Conservation (phyloP, 148 eudicot species). For the Spergularia bocconei region DNA sequence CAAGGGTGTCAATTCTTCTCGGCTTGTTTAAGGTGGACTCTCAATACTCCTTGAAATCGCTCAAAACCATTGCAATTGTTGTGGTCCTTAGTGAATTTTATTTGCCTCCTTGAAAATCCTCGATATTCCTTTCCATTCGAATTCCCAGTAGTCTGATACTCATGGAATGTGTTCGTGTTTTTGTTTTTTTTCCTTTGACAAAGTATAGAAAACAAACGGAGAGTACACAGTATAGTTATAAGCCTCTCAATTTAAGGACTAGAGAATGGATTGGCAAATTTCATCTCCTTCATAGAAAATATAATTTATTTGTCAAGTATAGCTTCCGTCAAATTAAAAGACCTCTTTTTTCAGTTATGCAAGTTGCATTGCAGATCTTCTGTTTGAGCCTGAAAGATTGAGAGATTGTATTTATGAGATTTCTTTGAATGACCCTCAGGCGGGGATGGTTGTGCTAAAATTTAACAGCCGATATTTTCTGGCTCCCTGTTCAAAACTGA, state of each 20-base stretch:
- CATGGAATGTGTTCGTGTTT: neutral
- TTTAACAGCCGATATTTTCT: neutral
- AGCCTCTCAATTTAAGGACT: no score
- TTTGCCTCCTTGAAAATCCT: no score
- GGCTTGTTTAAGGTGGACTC: conserved; percentile 72
- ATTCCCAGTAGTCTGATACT: neutral
- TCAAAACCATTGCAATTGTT: neutral
- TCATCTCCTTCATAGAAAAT: no score
- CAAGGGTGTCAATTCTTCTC: conserved; percentile 89
- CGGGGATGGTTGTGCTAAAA: neutral
- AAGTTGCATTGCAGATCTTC: neutral
- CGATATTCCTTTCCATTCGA: neutral
- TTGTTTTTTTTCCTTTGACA: no score
- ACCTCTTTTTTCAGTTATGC: neutral
- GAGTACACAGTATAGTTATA: no score
- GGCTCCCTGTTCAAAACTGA: neutral
- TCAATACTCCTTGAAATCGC: neutral
- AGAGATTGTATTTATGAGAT: neutral
- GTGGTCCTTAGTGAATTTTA: neutral
- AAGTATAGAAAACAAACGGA: no score
- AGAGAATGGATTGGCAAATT: no score
- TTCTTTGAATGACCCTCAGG: neutral
- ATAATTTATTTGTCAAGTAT: neutral
- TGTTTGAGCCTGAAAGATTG: neutral
- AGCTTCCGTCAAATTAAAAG: neutral